Conservation (phyloP, 1,284 basidiomycete species). For the Pseudozyma flocculosa region DNA sequence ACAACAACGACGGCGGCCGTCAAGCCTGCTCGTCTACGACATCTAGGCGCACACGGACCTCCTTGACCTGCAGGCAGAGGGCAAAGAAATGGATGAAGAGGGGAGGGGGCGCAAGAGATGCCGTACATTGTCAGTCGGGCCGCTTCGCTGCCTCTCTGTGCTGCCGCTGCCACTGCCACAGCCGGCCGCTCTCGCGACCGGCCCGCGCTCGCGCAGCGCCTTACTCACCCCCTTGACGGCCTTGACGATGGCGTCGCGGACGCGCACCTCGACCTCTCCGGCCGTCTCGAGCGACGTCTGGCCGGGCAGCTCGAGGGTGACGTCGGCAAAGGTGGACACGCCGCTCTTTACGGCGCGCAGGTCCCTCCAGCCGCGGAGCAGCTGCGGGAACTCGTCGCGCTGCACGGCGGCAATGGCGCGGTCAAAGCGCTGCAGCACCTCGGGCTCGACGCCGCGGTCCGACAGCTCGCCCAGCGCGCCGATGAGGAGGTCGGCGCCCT, state of each 20-base stretch:
- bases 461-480: constrained; percentile 80
- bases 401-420: constrained; percentile 59
- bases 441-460: constrained; percentile 74
- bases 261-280: constrained; percentile 25
- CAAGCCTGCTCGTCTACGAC: constrained; percentile 2
- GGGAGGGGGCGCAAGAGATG: too few species aligned
- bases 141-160: too few species aligned
- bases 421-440: constrained; percentile 65
- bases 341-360: constrained; percentile 46
- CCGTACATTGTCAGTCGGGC: too few species aligned
- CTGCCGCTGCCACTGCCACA: too few species aligned
- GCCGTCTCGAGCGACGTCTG: constrained; percentile 30
- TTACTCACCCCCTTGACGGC: constrained; percentile 27
- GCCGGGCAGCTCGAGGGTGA: constrained; percentile 37
- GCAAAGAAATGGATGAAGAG: neutral
- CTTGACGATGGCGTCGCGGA: constrained; percentile 20
- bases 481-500: constrained; percentile 73
- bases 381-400: constrained; percentile 2
- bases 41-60: constrained; percentile 35
- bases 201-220: neutral
- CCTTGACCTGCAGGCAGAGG: constrained; percentile 17
- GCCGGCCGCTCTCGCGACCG: too few species aligned
- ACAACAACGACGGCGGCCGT: neutral
- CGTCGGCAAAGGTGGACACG: constrained; percentile 47
- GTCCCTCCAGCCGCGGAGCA: constrained; percentile 41